Base-by-base conservation (phyloP, 2,329 filamentous ascomycete genomes). In the Sodiomyces alkalinus region DNA sequence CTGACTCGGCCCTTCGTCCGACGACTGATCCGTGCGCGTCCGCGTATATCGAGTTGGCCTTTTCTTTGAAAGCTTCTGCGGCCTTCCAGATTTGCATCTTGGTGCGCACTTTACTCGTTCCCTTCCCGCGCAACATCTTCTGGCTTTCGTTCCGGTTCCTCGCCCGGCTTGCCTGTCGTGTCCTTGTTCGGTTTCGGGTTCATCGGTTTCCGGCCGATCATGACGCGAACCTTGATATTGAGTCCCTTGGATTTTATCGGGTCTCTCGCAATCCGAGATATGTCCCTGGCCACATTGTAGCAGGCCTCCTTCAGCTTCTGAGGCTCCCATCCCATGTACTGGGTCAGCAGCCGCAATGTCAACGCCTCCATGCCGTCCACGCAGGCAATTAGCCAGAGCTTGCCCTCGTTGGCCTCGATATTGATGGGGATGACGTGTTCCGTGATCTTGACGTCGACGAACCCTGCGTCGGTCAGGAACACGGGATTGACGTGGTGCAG, bases 371-470 rank as follows among this genome's bases (percentile, higher is more conserved):
- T 41, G 3, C 57, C 56, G 31, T 68, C 63, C 18, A 69, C 47
- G 33, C 61, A 55, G 3, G 57, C 53, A 15, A 68, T 57, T 18
- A 69, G 49, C 63, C 63, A 69, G 27, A 68, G 56, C 36, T 64
- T 65, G 22, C 64, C 62, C 3, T 59, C 58, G 27, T 46, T 47
- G 21, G 60, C 56, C 28, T 59, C 56, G 21, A 58, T 35, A 6
- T 52, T 54, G 17, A 70, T 52, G 4, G 62, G 63, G 19, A 70
- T 57, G 10, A 53, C 50, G 36, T 63, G 58, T 31, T 64, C 56
- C 3, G 51, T 56, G 17, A 60, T 46, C 29, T 55, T 49, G 10
- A 68, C 55, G 26, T 68, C 63, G 17, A 61, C 58, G 31, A 69
- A 69, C 4, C 65, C 65, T 7, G 56, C 54, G 9, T 62, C 55